Percentiles rank a stretch among this genome's conserved stretches.
phyloP scores from a whole-genome alignment of 345 rosid species.

The Linum lewisii region DNA sequence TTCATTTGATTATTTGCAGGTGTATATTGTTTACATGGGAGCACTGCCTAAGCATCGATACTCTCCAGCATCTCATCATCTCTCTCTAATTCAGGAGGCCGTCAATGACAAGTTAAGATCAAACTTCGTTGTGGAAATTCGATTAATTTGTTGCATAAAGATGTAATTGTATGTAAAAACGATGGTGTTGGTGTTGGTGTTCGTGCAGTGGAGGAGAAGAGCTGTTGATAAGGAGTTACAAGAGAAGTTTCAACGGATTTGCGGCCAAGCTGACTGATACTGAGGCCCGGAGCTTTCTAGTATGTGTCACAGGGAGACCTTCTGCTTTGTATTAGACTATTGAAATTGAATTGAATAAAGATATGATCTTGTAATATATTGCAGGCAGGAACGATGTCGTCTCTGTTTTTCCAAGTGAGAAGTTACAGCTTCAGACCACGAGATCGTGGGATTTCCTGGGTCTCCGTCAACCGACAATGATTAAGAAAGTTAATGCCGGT shows the following conservation, averaged over 20 bases:
- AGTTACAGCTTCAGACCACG: slow-evolving; percentile 32
- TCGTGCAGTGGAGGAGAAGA: slow-evolving; percentile 1
- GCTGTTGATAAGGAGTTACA: slow-evolving; percentile 38
- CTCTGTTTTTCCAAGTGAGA: slow-evolving; percentile 37
- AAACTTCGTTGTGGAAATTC: background rate
- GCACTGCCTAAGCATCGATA: slow-evolving; percentile 21
- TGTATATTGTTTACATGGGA: slow-evolving; percentile 39
- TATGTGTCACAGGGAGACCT: slow-evolving; percentile 26
- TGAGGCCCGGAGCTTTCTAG: slow-evolving; percentile 36
- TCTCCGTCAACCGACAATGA: slow-evolving; percentile 14
- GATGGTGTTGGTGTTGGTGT: background rate
- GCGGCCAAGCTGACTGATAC: slow-evolving; percentile 33
- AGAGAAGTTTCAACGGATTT: slow-evolving; percentile 56
- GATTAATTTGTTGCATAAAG: no score
- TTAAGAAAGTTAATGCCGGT: background rate
- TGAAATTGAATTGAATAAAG: no score
- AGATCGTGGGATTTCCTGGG: slow-evolving; percentile 57
- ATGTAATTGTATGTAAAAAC: background rate
- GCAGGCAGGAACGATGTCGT: slow-evolving; percentile 31
- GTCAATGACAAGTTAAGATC: slow-evolving; percentile 8
- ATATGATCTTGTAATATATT: background rate
- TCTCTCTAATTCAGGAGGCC: slow-evolving; percentile 17
- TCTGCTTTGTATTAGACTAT: background rate
- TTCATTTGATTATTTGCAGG: slow-evolving; percentile 11
- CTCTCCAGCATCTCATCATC: slow-evolving; percentile 19